These are phyloP conservation scores for Aspergillus hortae DNA, from an alignment of 2,329 filamentous ascomycete genomes.

Conservation along the genomic window DNA sequence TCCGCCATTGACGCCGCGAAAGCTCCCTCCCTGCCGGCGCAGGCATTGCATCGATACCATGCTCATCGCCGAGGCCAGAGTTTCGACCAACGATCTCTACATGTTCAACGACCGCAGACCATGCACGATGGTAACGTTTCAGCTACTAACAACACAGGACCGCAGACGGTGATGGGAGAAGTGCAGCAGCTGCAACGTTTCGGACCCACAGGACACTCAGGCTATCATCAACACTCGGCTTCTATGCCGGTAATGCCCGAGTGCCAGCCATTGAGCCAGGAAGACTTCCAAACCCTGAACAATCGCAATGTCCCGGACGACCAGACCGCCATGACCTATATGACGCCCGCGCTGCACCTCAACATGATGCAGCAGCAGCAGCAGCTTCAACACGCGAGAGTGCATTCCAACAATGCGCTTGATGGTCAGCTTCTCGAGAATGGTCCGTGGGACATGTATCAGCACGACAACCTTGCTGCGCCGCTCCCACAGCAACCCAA, in stretches of 20 bases:
- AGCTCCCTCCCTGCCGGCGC: conserved; percentile 61
- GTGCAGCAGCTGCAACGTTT: conserved; percentile 81
- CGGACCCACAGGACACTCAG: conserved; percentile 64
- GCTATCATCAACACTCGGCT: conserved; percentile 30
- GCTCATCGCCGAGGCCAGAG: conserved; percentile 80
- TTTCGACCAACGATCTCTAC: conserved; percentile 67
- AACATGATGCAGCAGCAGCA: conserved; percentile 31
- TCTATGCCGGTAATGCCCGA: conserved; percentile 22
- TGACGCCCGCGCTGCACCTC: conserved; percentile 18
- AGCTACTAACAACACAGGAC: conserved; percentile 56
- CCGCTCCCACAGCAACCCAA: conserved; percentile 21
- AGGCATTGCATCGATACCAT: conserved; percentile 49
- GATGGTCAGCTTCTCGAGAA: conserved; percentile 22
- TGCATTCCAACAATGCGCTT: conserved; percentile 15
- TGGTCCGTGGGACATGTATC: conserved; percentile 24
- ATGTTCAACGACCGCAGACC: conserved; percentile 46
- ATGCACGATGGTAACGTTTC: conserved; percentile 52
- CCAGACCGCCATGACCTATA: conserved; percentile 21
- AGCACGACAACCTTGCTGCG: conserved; percentile 18
- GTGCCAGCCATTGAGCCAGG: conserved; percentile 27
- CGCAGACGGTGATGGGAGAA: conserved; percentile 70
- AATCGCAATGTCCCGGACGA: conserved; percentile 37
- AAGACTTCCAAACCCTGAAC: conserved; percentile 29
- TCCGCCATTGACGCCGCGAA: conserved; percentile 71
- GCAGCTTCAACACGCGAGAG: conserved; percentile 10